Evolutionary conservation across 768 basidiomycete genomes (phyloP), one percentile per base, ranked within the genome.

Genomic region (Cyclocybe cylindracea): DNA sequence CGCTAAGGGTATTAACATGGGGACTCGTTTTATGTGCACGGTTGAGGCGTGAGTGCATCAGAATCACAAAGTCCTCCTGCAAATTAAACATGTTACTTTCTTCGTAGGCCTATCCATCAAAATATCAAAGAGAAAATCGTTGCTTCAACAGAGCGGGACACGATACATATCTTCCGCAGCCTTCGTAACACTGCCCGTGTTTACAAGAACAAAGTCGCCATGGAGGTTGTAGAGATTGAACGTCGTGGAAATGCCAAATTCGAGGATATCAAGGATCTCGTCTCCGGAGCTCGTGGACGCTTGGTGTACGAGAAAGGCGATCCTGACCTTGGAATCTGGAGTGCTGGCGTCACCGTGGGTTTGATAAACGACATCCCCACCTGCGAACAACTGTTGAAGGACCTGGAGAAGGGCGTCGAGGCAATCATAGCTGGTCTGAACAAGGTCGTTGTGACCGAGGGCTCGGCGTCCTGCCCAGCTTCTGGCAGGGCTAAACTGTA

Each of bases 101-200:
- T 44, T 29, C 35, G 44, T 46, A 89, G 89, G 48, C 86, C 90
- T 10, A 91, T 94, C 48, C 94, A 96, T 66, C 79, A 88, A 53
- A 88, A 84, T 55, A 91, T 98, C 78, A 97, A 98, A 67, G 78
- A 94, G 47, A 89, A 83, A 68, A 96, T 97, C 42, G 87, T 97
- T 34, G 76, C 81, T 10, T 87, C 92, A 10, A 84, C 79, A 0
- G 95, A 97, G 66, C 78, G 79, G 48, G 91, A 94, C 66, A 93
- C 93, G 0, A 66, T 89, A 2, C 94, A 95, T 68, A 94, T 97
- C 60, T 94, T 97, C 78, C 83, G 94, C 45, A 93, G 90, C 0
- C 69, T 96, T 41, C 77, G 79, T 62, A 92, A 94, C 63, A 91
- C 91, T 2, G 83, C 89, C 10, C 81, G 91, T n/a, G 89, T 92